phyloP scores from a whole-genome alignment of 345 rosid genomes.

The Moringa oleifera region DNA sequence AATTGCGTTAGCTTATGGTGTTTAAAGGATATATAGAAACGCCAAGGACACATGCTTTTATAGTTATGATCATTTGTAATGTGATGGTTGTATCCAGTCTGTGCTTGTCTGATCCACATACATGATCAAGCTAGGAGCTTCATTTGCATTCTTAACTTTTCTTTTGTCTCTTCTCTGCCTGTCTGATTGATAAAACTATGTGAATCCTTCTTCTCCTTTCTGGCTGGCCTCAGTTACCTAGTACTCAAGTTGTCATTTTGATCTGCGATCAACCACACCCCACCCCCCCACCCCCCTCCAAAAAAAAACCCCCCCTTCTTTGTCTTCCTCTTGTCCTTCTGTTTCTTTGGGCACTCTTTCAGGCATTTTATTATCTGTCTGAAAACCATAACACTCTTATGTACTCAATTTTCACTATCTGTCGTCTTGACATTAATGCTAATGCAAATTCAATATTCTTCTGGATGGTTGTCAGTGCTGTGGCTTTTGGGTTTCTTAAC shows the following conservation, averaged over 20 bases:
- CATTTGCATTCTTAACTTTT: background rate
- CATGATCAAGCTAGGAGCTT: background rate
- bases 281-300: background rate
- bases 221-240: background rate
- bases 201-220: background rate
- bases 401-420: background rate
- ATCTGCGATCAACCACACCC: too few species aligned
- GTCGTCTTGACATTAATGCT: too few species aligned
- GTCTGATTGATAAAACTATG: constrained; percentile 2
- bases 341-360: background rate
- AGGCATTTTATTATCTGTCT: background rate
- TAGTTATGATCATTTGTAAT: too few species aligned
- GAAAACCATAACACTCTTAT: background rate
- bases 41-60: too few species aligned
- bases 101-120: background rate
- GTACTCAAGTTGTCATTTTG: background rate
- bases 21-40: too few species aligned
- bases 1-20: background rate
- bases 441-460: background rate
- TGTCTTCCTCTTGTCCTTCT: background rate
- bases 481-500: constrained; percentile 70
- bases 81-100: background rate
- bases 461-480: constrained; percentile 48
- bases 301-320: too few species aligned
- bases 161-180: too few species aligned